Conservation (phyloP, 2,329 filamentous ascomycete genomes). For the Cylindrodendrum hubeiense region DNA sequence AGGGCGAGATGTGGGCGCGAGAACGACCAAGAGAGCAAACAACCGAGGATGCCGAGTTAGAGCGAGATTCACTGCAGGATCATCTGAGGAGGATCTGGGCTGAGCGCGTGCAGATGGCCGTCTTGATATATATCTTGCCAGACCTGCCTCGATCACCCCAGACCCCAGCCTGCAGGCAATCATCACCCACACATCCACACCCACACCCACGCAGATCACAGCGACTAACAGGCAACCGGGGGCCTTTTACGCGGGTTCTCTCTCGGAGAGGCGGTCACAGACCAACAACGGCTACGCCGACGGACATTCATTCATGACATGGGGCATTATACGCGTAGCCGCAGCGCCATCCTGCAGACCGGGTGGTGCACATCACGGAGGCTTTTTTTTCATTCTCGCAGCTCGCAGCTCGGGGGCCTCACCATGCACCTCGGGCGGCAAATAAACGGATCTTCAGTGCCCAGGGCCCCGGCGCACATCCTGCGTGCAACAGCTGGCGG, state of each 20-base stretch:
- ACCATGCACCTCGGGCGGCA: neutral
- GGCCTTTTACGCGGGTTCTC: neutral
- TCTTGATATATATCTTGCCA: neutral
- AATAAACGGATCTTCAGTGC: too few species aligned
- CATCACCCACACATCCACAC: neutral
- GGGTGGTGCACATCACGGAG: too few species aligned
- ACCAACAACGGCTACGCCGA: neutral
- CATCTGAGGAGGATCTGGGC: neutral
- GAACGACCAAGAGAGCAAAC: neutral
- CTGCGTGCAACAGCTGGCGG: too few species aligned
- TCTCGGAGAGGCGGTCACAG: neutral
- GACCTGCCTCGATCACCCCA: neutral
- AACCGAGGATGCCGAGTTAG: neutral
- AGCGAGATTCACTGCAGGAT: neutral
- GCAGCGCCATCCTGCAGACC: neutral
- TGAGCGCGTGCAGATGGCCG: neutral
- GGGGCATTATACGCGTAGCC: neutral
- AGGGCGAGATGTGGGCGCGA: neutral
- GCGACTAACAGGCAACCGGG: neutral
- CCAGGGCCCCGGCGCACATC: too few species aligned
- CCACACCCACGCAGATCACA: neutral
- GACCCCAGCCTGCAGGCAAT: constrained; percentile 1
- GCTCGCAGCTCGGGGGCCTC: too few species aligned
- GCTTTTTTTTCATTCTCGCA: too few species aligned
- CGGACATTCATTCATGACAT: neutral